Conservation (phyloP, 768 basidiomycete genomes). For the Leccinum rimulosum region DNA sequence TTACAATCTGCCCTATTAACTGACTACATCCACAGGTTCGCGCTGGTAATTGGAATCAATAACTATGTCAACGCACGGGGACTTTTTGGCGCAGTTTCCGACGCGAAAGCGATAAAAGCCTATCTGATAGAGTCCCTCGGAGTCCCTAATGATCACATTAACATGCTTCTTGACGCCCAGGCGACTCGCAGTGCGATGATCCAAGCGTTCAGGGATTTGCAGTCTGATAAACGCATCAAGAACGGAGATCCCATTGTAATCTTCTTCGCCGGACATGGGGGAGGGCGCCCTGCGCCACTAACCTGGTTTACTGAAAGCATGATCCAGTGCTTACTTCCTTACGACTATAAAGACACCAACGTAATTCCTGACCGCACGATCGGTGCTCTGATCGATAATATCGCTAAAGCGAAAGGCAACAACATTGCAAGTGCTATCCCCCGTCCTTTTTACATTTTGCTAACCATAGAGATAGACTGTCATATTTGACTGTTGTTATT, state of each 20-base stretch:
- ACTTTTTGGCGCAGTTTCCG: slow-evolving; percentile 37
- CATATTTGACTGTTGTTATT: slow-evolving; percentile 47
- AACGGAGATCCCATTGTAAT: slow-evolving; percentile 38
- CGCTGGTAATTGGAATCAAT: slow-evolving; percentile 45
- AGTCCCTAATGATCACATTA: slow-evolving; percentile 36
- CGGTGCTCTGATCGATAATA: slow-evolving; percentile 4
- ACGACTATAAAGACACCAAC: slow-evolving; percentile 15
- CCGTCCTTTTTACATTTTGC: neutral
- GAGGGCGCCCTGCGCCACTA: slow-evolving; percentile 29
- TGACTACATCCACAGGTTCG: slow-evolving; percentile 21
- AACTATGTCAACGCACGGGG: slow-evolving; percentile 29
- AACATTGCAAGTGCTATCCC: slow-evolving; percentile 32
- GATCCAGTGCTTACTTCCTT: too few species aligned
- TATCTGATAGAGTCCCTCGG: slow-evolving; percentile 32
- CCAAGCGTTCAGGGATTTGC: slow-evolving; percentile 22
- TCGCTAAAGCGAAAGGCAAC: slow-evolving; percentile 21
- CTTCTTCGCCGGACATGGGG: slow-evolving; percentile 46
- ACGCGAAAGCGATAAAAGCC: slow-evolving; percentile 38
- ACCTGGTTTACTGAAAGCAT: slow-evolving; percentile 9
- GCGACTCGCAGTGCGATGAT: slow-evolving; percentile 40
- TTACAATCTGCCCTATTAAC: too few species aligned
- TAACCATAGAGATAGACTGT: slow-evolving; percentile 34
- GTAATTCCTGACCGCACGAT: slow-evolving; percentile 13
- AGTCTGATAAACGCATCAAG: slow-evolving; percentile 21
- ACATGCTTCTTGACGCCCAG: slow-evolving; percentile 33